These are phyloP conservation scores for Colletotrichum camelliae DNA, from an alignment of 2,329 filamentous ascomycete species.

Conservation along the genomic window DNA sequence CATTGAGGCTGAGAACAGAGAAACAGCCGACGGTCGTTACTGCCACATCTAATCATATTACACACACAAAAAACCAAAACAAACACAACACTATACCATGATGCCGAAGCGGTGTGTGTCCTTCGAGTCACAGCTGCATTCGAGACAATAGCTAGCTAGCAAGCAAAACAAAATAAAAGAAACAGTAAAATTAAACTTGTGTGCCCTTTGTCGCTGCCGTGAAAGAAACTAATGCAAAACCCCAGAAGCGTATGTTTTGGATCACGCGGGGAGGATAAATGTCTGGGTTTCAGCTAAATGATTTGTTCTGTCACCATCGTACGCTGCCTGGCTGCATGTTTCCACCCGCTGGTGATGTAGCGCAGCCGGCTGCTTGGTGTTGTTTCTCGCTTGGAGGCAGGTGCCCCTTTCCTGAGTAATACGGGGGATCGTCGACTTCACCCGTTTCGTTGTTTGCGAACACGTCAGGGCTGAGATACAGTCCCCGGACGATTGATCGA, in stretches of 20 bases:
- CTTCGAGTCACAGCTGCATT: not conserved
- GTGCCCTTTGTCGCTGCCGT: not conserved
- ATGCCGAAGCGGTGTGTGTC: not conserved
- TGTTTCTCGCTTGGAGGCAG: not conserved
- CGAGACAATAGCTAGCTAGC: not conserved
- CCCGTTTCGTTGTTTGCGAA: not conserved
- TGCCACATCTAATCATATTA: not conserved
- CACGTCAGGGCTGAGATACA: not conserved
- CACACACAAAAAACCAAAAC: not conserved
- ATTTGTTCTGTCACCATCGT: not conserved
- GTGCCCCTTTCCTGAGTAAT: not conserved
- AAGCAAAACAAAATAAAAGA: not conserved
- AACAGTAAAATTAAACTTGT: not conserved
- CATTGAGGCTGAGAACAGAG: not conserved
- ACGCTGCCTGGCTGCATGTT: not conserved
- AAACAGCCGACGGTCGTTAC: constrained; percentile 4
- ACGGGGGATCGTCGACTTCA: not conserved
- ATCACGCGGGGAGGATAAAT: not conserved
- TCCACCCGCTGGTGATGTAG: not conserved
- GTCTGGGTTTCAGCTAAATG: not conserved
- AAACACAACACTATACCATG: not conserved
- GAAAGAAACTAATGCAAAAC: not conserved
- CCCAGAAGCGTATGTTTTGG: not conserved
- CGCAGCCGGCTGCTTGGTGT: not conserved
- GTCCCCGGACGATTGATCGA: not conserved